These are phyloP conservation scores for Xylariaceae sp. DNA, from an alignment of 2,329 filamentous ascomycete species.

Conservation along the genomic window DNA sequence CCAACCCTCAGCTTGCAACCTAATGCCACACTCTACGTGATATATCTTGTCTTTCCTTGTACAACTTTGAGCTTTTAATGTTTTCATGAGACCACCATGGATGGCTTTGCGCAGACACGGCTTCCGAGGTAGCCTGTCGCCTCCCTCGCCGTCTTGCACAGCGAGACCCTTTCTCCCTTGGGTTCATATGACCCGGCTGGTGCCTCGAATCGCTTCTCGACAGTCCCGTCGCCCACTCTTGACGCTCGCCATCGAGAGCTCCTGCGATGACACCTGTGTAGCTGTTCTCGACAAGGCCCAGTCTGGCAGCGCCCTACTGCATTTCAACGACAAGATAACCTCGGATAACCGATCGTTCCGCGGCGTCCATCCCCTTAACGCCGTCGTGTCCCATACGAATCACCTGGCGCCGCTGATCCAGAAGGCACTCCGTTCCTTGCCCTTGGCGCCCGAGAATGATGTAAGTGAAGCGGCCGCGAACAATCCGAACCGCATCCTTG, in stretches of 20 bases:
- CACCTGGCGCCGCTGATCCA: constrained; percentile 67
- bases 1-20: too few relatives aligned
- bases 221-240: constrained; percentile 35
- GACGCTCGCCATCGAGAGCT: constrained; percentile 76
- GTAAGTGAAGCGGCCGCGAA: not conserved
- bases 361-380: constrained; percentile 77
- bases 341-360: constrained; percentile 71
- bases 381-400: constrained; percentile 72
- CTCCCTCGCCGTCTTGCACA: not conserved
- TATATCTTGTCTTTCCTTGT: too few relatives aligned
- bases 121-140: constrained; percentile 8
- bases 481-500: constrained; percentile 11
- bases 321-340: constrained; percentile 79
- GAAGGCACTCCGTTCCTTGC: constrained; percentile 58
- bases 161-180: not conserved
- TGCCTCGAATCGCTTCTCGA: not conserved
- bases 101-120: constrained; percentile 11
- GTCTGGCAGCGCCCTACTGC: constrained; percentile 51
- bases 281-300: constrained; percentile 66
- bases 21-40: too few relatives aligned
- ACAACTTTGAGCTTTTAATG: too few relatives aligned
- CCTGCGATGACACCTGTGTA: constrained; percentile 91
- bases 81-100: constrained; percentile 12
- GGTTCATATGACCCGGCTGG: not conserved
- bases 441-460: constrained; percentile 16